Percentiles rank a stretch among this genome's conserved stretches.
Conservation (phyloP, 257 asterid genomes). For the Rehmannia glutinosa region DNA sequence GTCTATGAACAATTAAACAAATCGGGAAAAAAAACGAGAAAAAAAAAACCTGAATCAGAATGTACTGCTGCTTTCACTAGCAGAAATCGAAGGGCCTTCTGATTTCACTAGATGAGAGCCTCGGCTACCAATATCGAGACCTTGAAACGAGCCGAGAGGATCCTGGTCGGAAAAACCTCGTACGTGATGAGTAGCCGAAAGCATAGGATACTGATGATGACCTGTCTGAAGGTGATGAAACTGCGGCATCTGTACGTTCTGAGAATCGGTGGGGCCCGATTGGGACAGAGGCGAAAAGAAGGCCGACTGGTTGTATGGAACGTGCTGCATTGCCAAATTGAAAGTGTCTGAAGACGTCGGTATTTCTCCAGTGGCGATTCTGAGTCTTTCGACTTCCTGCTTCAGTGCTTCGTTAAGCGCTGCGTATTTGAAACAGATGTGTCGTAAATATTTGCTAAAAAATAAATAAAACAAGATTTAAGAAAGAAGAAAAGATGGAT, state of each 20-base stretch:
- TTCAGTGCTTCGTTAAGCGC: slow-evolving; percentile 84
- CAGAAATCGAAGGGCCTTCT: slow-evolving; percentile 65
- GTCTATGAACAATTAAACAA: slow-evolving; percentile 48
- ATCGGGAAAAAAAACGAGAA: not conserved
- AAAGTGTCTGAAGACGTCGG: slow-evolving; percentile 49
- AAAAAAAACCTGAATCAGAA: slow-evolving; percentile 22
- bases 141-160: slow-evolving; percentile 61
- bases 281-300: slow-evolving; percentile 37
- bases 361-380: slow-evolving; percentile 69
- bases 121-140: slow-evolving; percentile 52
- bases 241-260: slow-evolving; percentile 45
- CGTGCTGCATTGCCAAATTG: slow-evolving; percentile 57
- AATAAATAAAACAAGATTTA: not conserved
- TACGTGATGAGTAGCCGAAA: slow-evolving; percentile 20
- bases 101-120: slow-evolving; percentile 46
- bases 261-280: slow-evolving; percentile 22
- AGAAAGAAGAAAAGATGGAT: not conserved
- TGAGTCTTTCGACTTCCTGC: slow-evolving; percentile 81
- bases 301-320: slow-evolving; percentile 42
- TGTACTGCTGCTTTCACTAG: slow-evolving; percentile 65
- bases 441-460: not conserved
- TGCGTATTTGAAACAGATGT: slow-evolving; percentile 13
- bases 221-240: slow-evolving; percentile 23
- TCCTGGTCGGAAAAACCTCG: slow-evolving; percentile 35
- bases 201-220: slow-evolving; percentile 33